Conservation (phyloP, 176 grass and related monocot genomes). For the Themeda triandra region DNA sequence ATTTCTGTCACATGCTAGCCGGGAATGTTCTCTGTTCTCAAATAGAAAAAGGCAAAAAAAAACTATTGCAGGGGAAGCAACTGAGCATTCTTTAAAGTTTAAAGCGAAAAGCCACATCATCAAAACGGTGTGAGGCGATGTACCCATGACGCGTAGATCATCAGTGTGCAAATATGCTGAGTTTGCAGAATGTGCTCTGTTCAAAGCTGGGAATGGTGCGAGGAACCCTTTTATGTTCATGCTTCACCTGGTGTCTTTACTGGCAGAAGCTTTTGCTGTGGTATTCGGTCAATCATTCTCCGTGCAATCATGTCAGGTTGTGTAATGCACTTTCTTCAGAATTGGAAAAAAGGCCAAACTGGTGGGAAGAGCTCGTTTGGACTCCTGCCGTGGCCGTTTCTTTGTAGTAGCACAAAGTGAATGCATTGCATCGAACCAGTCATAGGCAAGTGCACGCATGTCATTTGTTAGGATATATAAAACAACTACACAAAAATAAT, state of each 20-base stretch:
- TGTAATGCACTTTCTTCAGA: constrained; percentile 6
- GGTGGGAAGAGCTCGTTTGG: neutral
- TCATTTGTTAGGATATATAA: no score
- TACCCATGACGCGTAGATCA: neutral
- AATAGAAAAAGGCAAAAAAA: constrained; percentile 23
- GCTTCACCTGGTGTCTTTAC: neutral
- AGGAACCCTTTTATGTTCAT: neutral
- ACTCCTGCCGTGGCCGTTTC: neutral
- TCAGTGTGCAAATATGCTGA: neutral
- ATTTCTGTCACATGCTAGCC: constrained; percentile 14
- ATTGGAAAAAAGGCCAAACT: constrained; percentile 8
- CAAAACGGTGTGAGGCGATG: neutral
- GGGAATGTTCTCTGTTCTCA: constrained; percentile 26
- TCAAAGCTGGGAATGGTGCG: neutral
- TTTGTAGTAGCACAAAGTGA: neutral
- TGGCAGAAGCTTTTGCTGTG: neutral
- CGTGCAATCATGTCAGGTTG: neutral
- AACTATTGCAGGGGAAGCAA: neutral
- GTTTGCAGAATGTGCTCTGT: constrained; percentile 13
- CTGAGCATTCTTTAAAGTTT: neutral
- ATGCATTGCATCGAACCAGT: neutral
- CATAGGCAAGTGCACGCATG: neutral
- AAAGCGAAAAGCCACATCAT: neutral
- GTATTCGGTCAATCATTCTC: neutral
- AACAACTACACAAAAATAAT: no score